Base-by-base conservation (phyloP, 768 basidiomycete genomes). In the Pisolithus marmoratus region DNA sequence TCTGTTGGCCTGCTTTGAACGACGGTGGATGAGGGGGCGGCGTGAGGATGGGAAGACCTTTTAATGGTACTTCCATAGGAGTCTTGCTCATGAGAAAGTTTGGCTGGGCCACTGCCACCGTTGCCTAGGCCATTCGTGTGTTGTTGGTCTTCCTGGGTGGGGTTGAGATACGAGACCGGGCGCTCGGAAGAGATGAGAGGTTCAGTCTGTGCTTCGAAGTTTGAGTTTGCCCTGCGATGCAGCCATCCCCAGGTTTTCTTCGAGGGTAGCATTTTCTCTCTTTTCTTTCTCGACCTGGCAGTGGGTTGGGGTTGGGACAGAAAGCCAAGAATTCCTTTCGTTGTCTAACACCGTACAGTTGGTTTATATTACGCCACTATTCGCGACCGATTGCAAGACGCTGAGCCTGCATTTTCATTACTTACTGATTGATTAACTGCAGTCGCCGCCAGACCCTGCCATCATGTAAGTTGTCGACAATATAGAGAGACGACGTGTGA, bases 201-300 rank as follows among this genome's bases (percentile, higher is more conserved):
- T 8, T 46, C 52, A 0, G 43, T 31, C 8, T 61, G 62, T 3
- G 60, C 46, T 38, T 48, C 54, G 7, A 55, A 49, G 22, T n/a
- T n/a, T n/a, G 59, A 55, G 12, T 36, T 40, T 19, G 49, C 49
- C 17, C 57, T 54, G 1, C 23, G 27, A 29, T 64, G 55, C 36
- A 64, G 48, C 26, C 48, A 51, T 24, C 46, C 49, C 47, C 67
- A 49, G 40, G 49, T 48, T 8, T 54, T 50, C 40, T 47, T 60
- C 49, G 55, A 54, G 19, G 23, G 17, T 6, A 34, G 37, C 22
- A 38, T 44, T 7, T 20, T 24, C 14, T 46, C 17, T 29, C 14
- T 23, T 14, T 43, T 23, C 20, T 42, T 14, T 20, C 9, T 42
- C 20, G 19, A 40, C 8, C n/a, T 20, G 19, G n/a, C n/a, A n/a